These are phyloP conservation scores for Striga asiatica DNA, from an alignment of 257 asterid species.

Conservation along the genomic window DNA sequence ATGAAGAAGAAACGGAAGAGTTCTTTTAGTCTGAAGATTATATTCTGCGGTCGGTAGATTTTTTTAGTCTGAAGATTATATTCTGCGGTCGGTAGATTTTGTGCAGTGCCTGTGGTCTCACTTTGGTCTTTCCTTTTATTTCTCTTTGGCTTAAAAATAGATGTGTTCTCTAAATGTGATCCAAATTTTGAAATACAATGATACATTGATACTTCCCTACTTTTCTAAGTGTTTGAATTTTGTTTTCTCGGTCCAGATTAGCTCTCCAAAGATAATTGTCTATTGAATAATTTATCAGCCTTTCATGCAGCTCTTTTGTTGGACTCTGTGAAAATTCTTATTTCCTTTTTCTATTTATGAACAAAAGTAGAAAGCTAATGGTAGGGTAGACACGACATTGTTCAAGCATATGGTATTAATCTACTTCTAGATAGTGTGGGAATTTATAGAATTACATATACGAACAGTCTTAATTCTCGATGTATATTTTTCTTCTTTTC, in stretches of 20 bases:
- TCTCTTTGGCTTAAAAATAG: background rate
- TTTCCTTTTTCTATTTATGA: background rate
- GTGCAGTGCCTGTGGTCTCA: slow-evolving; percentile 13
- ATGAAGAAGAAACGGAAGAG: slow-evolving; percentile 80
- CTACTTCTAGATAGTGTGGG: background rate
- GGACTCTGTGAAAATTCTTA: background rate
- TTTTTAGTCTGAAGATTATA: slow-evolving; percentile 70
- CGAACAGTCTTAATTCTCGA: background rate
- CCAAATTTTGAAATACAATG: slow-evolving; percentile 8
- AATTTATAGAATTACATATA: background rate
- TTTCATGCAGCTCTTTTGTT: background rate
- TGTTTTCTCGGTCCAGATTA: background rate
- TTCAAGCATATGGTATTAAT: background rate
- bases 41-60: slow-evolving; percentile 91
- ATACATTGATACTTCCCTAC: no score
- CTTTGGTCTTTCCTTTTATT: slow-evolving; percentile 6
- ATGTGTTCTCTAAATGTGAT: slow-evolving; percentile 4
- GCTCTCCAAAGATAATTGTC: background rate
- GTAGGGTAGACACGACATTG: background rate
- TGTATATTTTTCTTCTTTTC: slow-evolving; percentile 3
- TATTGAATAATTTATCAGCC: slow-evolving; percentile 8
- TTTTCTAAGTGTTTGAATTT: background rate
- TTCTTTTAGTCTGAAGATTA: slow-evolving; percentile 76
- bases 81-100: slow-evolving; percentile 63
- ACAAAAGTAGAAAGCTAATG: slow-evolving; percentile 5